Evolutionary conservation across 257 asterid genomes (phyloP).

Genomic region (Solanum pennellii): DNA sequence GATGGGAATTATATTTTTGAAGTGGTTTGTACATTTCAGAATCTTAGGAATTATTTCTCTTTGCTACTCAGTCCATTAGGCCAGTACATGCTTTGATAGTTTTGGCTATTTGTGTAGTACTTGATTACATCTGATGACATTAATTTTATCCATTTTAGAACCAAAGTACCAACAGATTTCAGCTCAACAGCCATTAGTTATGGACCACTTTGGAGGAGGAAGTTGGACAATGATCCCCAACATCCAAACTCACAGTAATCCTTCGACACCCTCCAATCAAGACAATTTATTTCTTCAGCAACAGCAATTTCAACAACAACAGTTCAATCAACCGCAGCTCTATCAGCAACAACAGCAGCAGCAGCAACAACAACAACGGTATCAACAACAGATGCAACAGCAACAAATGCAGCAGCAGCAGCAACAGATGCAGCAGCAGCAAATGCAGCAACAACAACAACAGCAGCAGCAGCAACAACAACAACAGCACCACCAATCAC

Average conservation of each 20-base stretch:
- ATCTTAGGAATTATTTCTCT: background rate
- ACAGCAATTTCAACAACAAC: conserved; percentile 48
- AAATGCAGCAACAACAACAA: background rate
- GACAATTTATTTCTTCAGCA: conserved; percentile 56
- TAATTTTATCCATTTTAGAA: background rate
- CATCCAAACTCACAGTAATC: conserved; percentile 69
- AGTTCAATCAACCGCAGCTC: conserved; percentile 43
- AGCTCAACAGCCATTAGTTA: conserved; percentile 5
- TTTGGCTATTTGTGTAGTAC: background rate
- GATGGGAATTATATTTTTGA: background rate
- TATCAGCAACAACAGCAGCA: background rate
- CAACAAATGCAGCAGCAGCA: conserved; percentile 24
- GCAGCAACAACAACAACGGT: background rate
- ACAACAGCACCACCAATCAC: conserved; percentile 55
- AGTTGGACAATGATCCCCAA: conserved; percentile 81
- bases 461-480: conserved; percentile 19
- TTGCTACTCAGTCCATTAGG: background rate
- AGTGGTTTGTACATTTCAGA: background rate
- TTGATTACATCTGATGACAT: background rate
- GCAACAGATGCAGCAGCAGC: conserved; percentile 32
- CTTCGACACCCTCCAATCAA: conserved; percentile 70
- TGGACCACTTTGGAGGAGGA: conserved; percentile 80
- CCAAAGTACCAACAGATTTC: background rate
- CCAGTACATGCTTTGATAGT: background rate
- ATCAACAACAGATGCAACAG: background rate